These are phyloP conservation scores for Tolypocladium inflatum DNA, from an alignment of 2,329 filamentous ascomycete species.

Conservation along the genomic window DNA sequence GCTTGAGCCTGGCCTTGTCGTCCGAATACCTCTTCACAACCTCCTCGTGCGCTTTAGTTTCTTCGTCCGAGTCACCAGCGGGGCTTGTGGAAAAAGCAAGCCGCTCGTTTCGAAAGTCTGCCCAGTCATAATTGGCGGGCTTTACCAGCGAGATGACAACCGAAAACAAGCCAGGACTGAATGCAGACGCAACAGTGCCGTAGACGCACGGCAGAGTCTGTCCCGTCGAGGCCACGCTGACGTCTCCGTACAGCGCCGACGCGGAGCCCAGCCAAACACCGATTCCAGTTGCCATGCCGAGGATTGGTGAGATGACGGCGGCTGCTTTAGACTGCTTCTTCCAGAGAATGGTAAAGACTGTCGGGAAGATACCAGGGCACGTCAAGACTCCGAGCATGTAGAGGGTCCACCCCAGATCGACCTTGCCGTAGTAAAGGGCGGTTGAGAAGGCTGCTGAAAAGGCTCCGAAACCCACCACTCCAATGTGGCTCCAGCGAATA, in stretches of 20 bases:
- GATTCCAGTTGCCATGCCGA: constrained; percentile 40
- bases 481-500: constrained; percentile 41
- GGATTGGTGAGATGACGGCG: constrained; percentile 37
- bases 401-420: constrained; percentile 43
- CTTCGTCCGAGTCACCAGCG: constrained; percentile 7
- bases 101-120: constrained; percentile 27
- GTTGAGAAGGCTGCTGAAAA: constrained; percentile 15
- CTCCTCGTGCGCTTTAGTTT: constrained; percentile 13
- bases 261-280: constrained; percentile 43
- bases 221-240: constrained; percentile 38
- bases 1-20: constrained; percentile 28
- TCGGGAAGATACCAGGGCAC: constrained; percentile 44
- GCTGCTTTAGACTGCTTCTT: constrained; percentile 36
- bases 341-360: constrained; percentile 43
- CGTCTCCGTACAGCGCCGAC: constrained; percentile 32
- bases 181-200: constrained; percentile 38
- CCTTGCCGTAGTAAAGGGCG: constrained; percentile 34
- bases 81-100: constrained; percentile 24
- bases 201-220: constrained; percentile 32
- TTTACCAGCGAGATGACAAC: constrained; percentile 34
- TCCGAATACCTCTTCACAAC: constrained; percentile 13
- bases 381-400: constrained; percentile 46
- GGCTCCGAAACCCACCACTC: constrained; percentile 41
- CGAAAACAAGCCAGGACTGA: constrained; percentile 32
- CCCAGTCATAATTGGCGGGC: constrained; percentile 31